phyloP scores from a whole-genome alignment of 164 flowering plant genomes.

The Magnolia officinalis region DNA sequence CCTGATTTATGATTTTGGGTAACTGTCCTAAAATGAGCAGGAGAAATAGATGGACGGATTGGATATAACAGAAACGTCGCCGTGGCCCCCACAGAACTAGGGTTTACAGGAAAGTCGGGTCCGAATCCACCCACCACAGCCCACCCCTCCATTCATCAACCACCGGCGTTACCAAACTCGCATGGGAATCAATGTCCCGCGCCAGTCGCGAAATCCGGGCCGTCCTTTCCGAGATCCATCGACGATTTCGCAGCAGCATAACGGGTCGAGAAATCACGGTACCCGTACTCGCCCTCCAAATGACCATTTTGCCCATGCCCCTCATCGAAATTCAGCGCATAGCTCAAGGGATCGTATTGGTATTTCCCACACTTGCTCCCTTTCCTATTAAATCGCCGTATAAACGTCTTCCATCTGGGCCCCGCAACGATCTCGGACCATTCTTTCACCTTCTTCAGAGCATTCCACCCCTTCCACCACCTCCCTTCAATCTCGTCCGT shows the following conservation, averaged over 20 bases:
- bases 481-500: constrained; percentile 12
- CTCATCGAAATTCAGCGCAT: constrained; percentile 76
- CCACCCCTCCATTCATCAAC: background rate
- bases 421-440: constrained; percentile 91
- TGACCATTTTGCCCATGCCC: constrained; percentile 19
- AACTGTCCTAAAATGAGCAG: too few relatives aligned
- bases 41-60: too few relatives aligned
- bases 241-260: constrained; percentile 5
- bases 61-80: too few relatives aligned
- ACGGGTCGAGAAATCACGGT: constrained; percentile 10
- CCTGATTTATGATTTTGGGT: too few relatives aligned
- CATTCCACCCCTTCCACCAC: constrained; percentile 19
- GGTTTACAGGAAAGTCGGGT: too few relatives aligned
- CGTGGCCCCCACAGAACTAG: too few relatives aligned
- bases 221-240: background rate
- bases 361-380: constrained; percentile 29
- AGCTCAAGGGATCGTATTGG: constrained; percentile 72
- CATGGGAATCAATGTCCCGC: background rate
- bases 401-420: constrained; percentile 88
- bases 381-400: constrained; percentile 58
- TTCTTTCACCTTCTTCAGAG: constrained; percentile 51
- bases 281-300: background rate
- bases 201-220: background rate
- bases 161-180: too few relatives aligned
- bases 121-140: background rate